phyloP scores from a whole-genome alignment of 2,329 filamentous ascomycete species.

The Ustulina deusta region DNA sequence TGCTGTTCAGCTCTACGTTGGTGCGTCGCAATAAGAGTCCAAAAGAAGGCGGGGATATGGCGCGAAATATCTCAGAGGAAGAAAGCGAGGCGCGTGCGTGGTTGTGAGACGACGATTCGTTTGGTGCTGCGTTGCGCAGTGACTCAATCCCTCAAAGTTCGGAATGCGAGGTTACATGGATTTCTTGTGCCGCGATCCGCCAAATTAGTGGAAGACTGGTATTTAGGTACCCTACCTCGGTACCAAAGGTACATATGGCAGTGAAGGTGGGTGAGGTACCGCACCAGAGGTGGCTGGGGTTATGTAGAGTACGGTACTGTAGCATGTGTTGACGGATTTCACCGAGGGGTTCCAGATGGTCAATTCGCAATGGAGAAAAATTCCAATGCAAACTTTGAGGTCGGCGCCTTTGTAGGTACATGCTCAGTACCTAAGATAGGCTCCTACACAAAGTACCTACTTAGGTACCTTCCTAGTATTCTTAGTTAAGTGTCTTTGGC shows the following conservation, averaged over 20 bases:
- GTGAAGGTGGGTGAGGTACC: too few species aligned
- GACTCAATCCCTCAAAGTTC: conserved; percentile 25
- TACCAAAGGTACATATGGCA: too few species aligned
- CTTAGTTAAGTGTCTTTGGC: neutral
- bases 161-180: neutral
- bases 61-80: neutral
- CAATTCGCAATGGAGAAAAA: too few species aligned
- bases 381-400: too few species aligned
- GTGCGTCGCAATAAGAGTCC: conserved; percentile 15
- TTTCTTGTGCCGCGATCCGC: conserved; percentile 13
- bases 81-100: neutral
- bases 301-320: neutral
- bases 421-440: too few species aligned
- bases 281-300: too few species aligned
- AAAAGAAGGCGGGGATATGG: neutral
- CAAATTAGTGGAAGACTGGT: conserved; percentile 1
- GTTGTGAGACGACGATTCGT: conserved; percentile 2
- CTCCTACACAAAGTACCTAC: too few species aligned
- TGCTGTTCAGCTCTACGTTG: conserved; percentile 15
- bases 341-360: too few species aligned
- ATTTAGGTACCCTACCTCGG: too few species aligned
- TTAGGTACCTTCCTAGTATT: too few species aligned
- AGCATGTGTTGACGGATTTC: too few species aligned
- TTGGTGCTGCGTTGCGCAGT: conserved; percentile 11
- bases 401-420: too few species aligned